Base-by-base conservation (phyloP, 176 grass and related monocot genomes). In the Musa schizocarpa region DNA sequence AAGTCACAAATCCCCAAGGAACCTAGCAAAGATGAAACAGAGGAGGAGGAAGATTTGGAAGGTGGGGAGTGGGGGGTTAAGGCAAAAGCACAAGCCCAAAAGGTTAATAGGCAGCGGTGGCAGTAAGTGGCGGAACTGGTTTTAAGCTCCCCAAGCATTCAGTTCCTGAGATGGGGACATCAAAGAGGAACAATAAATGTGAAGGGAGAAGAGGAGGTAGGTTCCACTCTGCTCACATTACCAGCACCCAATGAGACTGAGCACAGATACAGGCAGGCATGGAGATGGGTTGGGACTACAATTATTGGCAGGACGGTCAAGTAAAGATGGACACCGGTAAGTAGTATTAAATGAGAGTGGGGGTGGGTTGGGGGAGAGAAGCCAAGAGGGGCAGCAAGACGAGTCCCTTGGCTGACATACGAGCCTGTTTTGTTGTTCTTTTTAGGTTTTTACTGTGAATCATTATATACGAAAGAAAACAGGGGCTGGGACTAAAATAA, bases 21-120 rank as follows among this genome's bases (percentile, higher is more conserved):
- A 34, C 29, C 29, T 34, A 3, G 29, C 29, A 34, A 64, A 74
- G 48, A 82, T 3, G 9, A 1, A 77, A 8, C 53, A 65, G 67
- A 70, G 65, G 69, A 58, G 69, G 69, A 56, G 54, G 73, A 77
- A 49, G 54, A 43, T 54, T 50, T 49, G 22, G 22, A 63, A 52
- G 19, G 25, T 1, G 1, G 25, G 25, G 25, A 1, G 25, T 1
- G 25, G 25, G 25, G 59, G 20, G 23, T 63, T 26, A 59, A 77
- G 58, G 22, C 70, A 68, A 63, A 72, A 62, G 71, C 64, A 62
- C 59, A 48, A 73, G 56, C 64, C 64, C 63, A 53, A 62, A 67
- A 50, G 76, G 50, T 8, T 14, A 14, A 43, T n/a, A 11, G 69
- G 59, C n/a, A 53, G 17, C 14, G 21, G 57, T 14, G 20, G 57